Percentiles rank a stretch among this genome's conserved stretches.
Evolutionary conservation across 169 alveolate species (phyloP).

Genomic region (Plasmodium gonderi): DNA sequence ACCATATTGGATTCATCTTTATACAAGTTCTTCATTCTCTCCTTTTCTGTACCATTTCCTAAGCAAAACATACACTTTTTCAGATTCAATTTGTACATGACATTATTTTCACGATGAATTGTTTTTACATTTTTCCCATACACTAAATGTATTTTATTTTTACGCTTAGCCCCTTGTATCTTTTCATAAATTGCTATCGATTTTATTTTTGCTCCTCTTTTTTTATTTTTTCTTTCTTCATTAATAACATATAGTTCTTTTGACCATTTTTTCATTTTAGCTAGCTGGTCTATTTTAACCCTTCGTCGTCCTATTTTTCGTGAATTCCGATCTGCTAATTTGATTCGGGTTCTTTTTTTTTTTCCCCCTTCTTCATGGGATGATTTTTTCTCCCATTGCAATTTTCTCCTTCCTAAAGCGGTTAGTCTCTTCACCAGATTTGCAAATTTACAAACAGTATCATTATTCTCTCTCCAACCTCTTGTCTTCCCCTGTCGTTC

Average conservation of each 20-base stretch:
- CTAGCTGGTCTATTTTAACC: neutral
- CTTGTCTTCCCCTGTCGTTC: neutral
- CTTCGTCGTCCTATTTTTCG: neutral
- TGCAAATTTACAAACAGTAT: neutral
- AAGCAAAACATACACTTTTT: conserved; percentile 81
- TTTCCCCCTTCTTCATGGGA: neutral
- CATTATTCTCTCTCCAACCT: neutral
- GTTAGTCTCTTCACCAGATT: neutral
- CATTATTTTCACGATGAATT: conserved; percentile 76
- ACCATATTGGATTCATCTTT: neutral
- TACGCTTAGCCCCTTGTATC: conserved; percentile 63
- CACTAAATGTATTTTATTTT: conserved; percentile 47
- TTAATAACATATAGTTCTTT: neutral
- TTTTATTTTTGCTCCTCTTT: conserved; percentile 14
- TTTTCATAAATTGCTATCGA: conserved; percentile 71
- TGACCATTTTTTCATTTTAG: neutral
- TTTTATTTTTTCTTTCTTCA: neutral
- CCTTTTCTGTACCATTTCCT: conserved; percentile 84
- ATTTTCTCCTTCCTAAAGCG: neutral
- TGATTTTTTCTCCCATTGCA: neutral
- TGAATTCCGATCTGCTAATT: no score
- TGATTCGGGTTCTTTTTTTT: no score
- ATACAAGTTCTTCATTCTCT: neutral
- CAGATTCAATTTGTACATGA: conserved; percentile 75
- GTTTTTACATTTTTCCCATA: conserved; percentile 64